phyloP scores from a whole-genome alignment of 208 protist species.

The Porcisia hertigi region DNA sequence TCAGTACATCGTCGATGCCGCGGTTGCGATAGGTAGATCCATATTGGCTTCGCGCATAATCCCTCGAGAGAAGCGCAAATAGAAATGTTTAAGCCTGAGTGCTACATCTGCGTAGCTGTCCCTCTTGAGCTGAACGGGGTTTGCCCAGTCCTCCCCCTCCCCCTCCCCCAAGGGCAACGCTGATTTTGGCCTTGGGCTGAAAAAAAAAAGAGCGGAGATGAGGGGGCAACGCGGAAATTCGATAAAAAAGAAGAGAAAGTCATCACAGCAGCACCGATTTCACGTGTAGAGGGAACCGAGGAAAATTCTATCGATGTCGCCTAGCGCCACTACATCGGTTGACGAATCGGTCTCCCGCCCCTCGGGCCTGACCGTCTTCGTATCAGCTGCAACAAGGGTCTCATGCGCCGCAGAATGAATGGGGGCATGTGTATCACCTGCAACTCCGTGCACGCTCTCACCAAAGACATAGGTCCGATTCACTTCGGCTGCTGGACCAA shows the following conservation, averaged over 20 bases:
- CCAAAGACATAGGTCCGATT: neutral
- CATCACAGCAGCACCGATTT: neutral
- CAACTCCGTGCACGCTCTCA: no score
- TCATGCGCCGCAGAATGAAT: constrained; percentile 1
- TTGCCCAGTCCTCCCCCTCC: no score
- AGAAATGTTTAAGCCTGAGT: no score
- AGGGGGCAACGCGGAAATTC: no score
- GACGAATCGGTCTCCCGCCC: constrained; percentile 19
- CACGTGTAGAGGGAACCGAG: neutral
- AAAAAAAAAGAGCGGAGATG: neutral
- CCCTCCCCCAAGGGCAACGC: neutral
- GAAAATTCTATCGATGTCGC: constrained; percentile 9
- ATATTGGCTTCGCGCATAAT: no score
- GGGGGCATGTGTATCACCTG: constrained; percentile 1
- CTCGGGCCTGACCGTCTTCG: neutral
- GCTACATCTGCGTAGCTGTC: no score
- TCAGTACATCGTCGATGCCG: no score
- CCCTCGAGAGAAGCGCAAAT: no score
- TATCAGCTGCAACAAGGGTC: neutral
- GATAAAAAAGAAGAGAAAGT: neutral
- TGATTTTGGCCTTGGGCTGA: neutral
- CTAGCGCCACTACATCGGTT: constrained; percentile 30
- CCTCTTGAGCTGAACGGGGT: no score
- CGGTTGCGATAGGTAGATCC: no score
- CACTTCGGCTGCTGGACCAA: constrained; percentile 8